Evolutionary conservation across 352 stramenopile genomes (phyloP).

Genomic region (Pythium biforme): DNA sequence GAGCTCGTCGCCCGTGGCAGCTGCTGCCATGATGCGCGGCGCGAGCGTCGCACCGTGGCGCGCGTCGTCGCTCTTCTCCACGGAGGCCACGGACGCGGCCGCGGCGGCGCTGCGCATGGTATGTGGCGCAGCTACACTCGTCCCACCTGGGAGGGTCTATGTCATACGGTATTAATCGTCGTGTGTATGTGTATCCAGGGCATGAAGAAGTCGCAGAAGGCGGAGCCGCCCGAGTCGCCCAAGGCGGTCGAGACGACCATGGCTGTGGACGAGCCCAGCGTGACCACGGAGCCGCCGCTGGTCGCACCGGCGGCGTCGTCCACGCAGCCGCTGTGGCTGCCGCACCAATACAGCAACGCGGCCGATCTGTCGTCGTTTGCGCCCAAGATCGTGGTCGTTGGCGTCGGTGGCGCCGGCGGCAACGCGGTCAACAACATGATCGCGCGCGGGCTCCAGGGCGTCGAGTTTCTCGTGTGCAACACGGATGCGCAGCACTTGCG

Average conservation of each 20-base stretch:
- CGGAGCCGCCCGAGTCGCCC: constrained; percentile 2
- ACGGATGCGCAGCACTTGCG: constrained; percentile 90
- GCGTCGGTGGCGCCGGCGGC: constrained; percentile 83
- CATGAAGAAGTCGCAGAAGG: constrained; percentile 56
- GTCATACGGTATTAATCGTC: neutral
- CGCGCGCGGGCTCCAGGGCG: constrained; percentile 71
- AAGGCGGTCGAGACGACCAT: constrained; percentile 4
- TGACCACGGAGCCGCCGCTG: constrained; percentile 35
- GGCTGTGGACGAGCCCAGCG: constrained; percentile 4
- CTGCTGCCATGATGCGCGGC: neutral
- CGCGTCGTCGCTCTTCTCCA: constrained; percentile 43
- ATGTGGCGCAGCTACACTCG: neutral
- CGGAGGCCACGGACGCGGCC: constrained; percentile 66
- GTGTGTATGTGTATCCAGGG: constrained; percentile 24
- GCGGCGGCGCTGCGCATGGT: constrained; percentile 73
- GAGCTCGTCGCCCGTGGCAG: neutral
- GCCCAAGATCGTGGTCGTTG: constrained; percentile 85
- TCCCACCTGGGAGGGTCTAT: neutral
- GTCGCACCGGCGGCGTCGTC: constrained; percentile 44
- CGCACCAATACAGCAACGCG: constrained; percentile 49
- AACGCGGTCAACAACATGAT: constrained; percentile 93
- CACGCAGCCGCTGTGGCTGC: constrained; percentile 75
- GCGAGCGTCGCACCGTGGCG: neutral
- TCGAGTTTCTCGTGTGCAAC: constrained; percentile 91
- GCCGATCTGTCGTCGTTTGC: constrained; percentile 74